These are phyloP conservation scores for Colletotrichum neosansevieriae DNA, from an alignment of 2,329 filamentous ascomycete genomes.

Conservation along the genomic window DNA sequence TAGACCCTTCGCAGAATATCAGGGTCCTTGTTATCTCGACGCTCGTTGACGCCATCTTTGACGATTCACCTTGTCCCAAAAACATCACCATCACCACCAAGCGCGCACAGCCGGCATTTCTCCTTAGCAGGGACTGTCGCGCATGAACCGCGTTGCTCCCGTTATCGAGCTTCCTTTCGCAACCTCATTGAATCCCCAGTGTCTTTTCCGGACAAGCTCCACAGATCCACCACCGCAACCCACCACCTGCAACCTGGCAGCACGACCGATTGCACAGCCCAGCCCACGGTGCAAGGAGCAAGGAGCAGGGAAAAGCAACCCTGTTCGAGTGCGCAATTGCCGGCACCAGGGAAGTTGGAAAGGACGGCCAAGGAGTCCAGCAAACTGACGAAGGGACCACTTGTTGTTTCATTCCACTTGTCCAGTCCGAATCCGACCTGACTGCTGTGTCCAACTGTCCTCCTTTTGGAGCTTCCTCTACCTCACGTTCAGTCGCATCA, in stretches of 20 bases:
- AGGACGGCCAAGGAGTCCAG: background rate
- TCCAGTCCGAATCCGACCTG: conserved; percentile 12
- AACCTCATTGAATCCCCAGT: background rate
- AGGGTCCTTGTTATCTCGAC: background rate
- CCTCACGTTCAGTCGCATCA: background rate
- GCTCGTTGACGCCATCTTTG: conserved; percentile 1
- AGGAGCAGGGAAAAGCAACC: conserved; percentile 14
- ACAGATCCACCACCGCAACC: conserved; percentile 27
- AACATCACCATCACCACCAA: background rate
- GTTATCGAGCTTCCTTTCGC: background rate
- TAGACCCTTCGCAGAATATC: conserved; percentile 5
- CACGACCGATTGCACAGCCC: conserved; percentile 30
- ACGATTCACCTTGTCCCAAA: background rate
- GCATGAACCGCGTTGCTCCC: conserved; percentile 17
- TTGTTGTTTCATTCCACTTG: conserved; percentile 17
- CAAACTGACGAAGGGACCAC: conserved; percentile 10
- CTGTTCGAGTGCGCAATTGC: conserved; percentile 22
- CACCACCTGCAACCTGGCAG: conserved; percentile 16
- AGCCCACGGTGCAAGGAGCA: conserved; percentile 15
- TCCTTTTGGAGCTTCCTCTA: conserved; percentile 13
- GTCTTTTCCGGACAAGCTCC: conserved; percentile 24
- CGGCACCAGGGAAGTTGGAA: conserved; percentile 16
- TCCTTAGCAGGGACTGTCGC: background rate
- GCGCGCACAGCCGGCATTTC: background rate
- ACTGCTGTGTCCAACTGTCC: background rate